These are phyloP conservation scores for Microdochium nivale DNA, from an alignment of 2,329 filamentous ascomycete species.

Conservation along the genomic window DNA sequence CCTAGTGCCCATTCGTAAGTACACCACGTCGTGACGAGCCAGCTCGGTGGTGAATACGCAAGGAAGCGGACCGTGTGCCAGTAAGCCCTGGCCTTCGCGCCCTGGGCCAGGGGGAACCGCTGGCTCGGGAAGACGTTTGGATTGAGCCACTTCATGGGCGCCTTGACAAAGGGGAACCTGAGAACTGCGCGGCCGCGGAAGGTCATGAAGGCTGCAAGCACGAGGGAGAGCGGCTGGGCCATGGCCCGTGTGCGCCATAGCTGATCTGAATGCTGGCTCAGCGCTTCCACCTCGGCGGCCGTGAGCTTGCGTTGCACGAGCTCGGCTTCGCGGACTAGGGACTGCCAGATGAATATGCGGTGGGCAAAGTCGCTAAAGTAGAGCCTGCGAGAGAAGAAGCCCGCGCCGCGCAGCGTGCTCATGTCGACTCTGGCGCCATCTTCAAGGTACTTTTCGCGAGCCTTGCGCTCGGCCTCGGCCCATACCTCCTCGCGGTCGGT, in stretches of 20 bases:
- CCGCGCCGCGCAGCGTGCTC: constrained; percentile 9
- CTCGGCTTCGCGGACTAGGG: constrained; percentile 2
- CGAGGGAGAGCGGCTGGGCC: constrained; percentile 14
- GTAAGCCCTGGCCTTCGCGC: constrained; percentile 11
- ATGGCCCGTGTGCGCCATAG: constrained; percentile 22
- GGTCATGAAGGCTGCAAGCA: constrained; percentile 14
- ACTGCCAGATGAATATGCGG: constrained; percentile 3
- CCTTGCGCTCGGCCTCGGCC: constrained; percentile 3
- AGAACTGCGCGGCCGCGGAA: constrained; percentile 21
- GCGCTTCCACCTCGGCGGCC: constrained; percentile 15
- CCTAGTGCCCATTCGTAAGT: constrained; percentile 19
- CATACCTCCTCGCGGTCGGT: constrained; percentile 6
- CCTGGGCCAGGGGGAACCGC: constrained; percentile 13
- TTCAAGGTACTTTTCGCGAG: constrained; percentile 14
- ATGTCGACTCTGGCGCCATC: constrained; percentile 19
- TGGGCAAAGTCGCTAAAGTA: background rate
- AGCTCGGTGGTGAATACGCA: constrained; percentile 19
- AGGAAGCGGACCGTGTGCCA: constrained; percentile 29
- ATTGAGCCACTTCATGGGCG: constrained; percentile 20
- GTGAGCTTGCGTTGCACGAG: constrained; percentile 12
- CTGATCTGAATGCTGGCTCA: constrained; percentile 11
- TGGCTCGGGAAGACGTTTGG: constrained; percentile 20
- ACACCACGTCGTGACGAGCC: constrained; percentile 16
- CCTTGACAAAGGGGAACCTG: constrained; percentile 31
- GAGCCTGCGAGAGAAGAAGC: constrained; percentile 6